These are phyloP conservation scores for Syncephalastrum sp. DNA, from an alignment of 371 early-diverging fungal genomes.

Conservation along the genomic window DNA sequence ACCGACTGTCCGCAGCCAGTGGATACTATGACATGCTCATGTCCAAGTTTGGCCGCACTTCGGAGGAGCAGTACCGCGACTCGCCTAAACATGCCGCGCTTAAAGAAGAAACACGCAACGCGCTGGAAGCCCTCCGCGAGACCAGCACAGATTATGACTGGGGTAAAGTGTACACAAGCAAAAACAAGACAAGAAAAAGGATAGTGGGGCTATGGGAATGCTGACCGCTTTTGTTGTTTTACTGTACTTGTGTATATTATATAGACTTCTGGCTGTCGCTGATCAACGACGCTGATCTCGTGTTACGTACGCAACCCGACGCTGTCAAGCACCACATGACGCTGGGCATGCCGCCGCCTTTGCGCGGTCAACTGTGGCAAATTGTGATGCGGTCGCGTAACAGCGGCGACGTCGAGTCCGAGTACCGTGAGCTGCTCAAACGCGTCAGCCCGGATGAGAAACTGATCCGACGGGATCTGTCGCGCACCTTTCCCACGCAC, in stretches of 20 bases:
- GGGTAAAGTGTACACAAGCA: slow-evolving; percentile 24
- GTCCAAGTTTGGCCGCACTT: slow-evolving; percentile 34
- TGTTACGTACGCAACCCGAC: slow-evolving; percentile 18
- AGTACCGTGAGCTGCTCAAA: slow-evolving; percentile 75
- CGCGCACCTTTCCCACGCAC: slow-evolving; percentile 85
- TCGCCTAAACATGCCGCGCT: slow-evolving; percentile 30
- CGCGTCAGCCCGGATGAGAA: slow-evolving; percentile 83
- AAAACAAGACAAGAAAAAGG: neutral
- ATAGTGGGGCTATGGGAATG: neutral
- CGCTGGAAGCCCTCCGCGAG: slow-evolving; percentile 22
- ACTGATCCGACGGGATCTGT: slow-evolving; percentile 82
- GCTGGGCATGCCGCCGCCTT: slow-evolving; percentile 75
- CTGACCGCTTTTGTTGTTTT: neutral
- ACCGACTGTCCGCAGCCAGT: slow-evolving; percentile 11
- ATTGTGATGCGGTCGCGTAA: slow-evolving; percentile 59
- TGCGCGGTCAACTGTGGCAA: slow-evolving; percentile 91
- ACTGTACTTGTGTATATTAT: neutral
- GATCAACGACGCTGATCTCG: slow-evolving; percentile 27
- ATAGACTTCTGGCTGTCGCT: slow-evolving; percentile 44
- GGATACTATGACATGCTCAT: slow-evolving; percentile 34
- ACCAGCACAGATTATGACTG: slow-evolving; percentile 30
- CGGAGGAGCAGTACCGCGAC: slow-evolving; percentile 46
- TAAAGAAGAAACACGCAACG: slow-evolving; percentile 27
- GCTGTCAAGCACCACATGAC: slow-evolving; percentile 28
- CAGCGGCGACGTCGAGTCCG: slow-evolving; percentile 70